phyloP scores from a whole-genome alignment of 2,329 filamentous ascomycete genomes.

The Ophiostoma tasmaniense region DNA sequence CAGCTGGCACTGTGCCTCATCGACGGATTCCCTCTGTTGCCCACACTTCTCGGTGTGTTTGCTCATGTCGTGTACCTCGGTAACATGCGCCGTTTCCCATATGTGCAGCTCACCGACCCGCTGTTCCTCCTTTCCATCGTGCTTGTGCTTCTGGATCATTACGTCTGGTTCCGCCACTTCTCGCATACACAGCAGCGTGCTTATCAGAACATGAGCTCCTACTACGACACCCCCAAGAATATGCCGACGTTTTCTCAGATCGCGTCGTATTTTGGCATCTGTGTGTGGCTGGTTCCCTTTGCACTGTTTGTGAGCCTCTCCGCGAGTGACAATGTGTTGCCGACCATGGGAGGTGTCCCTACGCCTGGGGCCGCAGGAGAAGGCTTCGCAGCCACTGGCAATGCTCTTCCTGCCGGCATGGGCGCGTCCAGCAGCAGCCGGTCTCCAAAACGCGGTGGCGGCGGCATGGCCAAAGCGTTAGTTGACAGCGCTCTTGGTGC shows the following conservation, averaged over 20 bases:
- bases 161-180: slow-evolving; percentile 93
- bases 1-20: slow-evolving; percentile 69
- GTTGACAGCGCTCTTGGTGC: slow-evolving; percentile 49
- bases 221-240: slow-evolving; percentile 52
- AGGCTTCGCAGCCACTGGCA: slow-evolving; percentile 32
- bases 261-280: slow-evolving; percentile 89
- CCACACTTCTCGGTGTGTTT: slow-evolving; percentile 65
- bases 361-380: background rate
- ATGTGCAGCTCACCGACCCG: slow-evolving; percentile 81
- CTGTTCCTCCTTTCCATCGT: slow-evolving; percentile 77
- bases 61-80: slow-evolving; percentile 81
- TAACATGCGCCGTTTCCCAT: slow-evolving; percentile 66
- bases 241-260: slow-evolving; percentile 87
- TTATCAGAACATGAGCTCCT: slow-evolving; percentile 49
- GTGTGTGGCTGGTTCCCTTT: slow-evolving; percentile 95
- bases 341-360: slow-evolving; percentile 65
- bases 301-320: slow-evolving; percentile 89
- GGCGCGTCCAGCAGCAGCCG: slow-evolving; percentile 29
- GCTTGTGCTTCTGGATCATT: slow-evolving; percentile 84
- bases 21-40: slow-evolving; percentile 73
- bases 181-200: slow-evolving; percentile 52
- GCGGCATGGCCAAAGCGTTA: slow-evolving; percentile 58
- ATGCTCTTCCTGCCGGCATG: slow-evolving; percentile 39
- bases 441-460: slow-evolving; percentile 35
- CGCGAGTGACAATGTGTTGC: slow-evolving; percentile 88